phyloP scores from a whole-genome alignment of 345 rosid genomes.

The Murraya paniculata region DNA sequence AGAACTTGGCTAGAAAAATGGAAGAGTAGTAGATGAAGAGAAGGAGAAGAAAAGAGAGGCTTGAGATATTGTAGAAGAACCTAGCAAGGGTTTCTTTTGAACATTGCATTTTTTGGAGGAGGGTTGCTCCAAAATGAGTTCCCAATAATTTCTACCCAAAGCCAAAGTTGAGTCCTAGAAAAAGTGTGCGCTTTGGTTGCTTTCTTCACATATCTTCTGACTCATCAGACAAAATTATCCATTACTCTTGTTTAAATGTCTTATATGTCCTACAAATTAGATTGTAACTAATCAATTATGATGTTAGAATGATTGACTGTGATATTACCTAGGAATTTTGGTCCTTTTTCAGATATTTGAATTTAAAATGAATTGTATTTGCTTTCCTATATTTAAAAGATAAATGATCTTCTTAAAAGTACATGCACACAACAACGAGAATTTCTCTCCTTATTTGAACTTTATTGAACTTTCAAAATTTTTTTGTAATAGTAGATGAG shows the following conservation, averaged over 20 bases:
- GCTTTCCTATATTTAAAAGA: no score
- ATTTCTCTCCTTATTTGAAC: rapidly evolving
- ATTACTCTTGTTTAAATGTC: slow-evolving; percentile 17
- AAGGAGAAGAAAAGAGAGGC: slow-evolving; percentile 61
- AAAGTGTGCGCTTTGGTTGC: slow-evolving; percentile 15
- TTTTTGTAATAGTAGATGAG: no score
- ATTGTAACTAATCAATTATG: not conserved
- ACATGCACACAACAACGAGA: no score
- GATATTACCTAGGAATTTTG: no score
- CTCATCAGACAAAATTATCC: slow-evolving; percentile 25
- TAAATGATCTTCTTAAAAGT: no score
- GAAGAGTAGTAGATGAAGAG: slow-evolving; percentile 67
- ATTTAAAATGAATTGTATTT: no score
- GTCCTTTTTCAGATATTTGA: no score
- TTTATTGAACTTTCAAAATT: rapidly evolving
- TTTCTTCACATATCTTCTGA: slow-evolving; percentile 22
- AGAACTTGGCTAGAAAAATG: slow-evolving; percentile 46
- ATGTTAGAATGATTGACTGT: no score
- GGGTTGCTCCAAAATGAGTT: slow-evolving; percentile 27
- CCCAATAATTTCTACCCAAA: slow-evolving; percentile 8
- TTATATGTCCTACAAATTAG: slow-evolving; percentile 5
- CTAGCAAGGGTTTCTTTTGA: slow-evolving; percentile 68
- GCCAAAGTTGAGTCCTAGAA: slow-evolving; percentile 26
- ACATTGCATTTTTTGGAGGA: slow-evolving; percentile 61
- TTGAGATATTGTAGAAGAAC: slow-evolving; percentile 72